phyloP scores from a whole-genome alignment of 495 filamentous ascomycete genomes.

The Bombardia bombarda region DNA sequence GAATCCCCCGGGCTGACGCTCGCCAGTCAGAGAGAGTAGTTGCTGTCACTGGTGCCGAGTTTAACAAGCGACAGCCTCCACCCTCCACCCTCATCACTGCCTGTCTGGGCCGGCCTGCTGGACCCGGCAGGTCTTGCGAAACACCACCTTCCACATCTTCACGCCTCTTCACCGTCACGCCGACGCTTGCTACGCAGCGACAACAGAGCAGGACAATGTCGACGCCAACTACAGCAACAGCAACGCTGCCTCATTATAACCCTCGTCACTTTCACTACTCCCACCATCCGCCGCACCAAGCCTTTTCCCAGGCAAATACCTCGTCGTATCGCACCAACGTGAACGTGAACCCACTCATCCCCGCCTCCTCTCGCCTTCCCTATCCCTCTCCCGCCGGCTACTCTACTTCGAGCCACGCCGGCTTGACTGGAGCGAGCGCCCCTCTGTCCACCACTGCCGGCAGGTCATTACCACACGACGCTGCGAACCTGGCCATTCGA shows the following conservation, averaged over 20 bases:
- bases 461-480: conserved; percentile 22
- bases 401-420: conserved; percentile 24
- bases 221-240: conserved; percentile 74
- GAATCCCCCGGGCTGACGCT: not conserved
- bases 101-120: conserved; percentile 1
- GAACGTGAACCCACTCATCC: conserved; percentile 40
- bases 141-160: conserved; percentile 2
- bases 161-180: conserved; percentile 7
- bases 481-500: conserved; percentile 15
- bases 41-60: conserved; percentile 9
- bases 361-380: conserved; percentile 42
- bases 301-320: conserved; percentile 25
- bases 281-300: conserved; percentile 59
- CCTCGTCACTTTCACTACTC: conserved; percentile 60
- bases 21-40: conserved; percentile 1
- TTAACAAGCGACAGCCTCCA: conserved; percentile 12
- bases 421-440: conserved; percentile 28
- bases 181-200: conserved; percentile 12
- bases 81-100: not conserved
- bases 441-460: conserved; percentile 22
- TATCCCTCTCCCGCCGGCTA: conserved; percentile 29
- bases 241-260: conserved; percentile 56
- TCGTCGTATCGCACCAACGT: conserved; percentile 47
- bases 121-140: conserved; percentile 2
- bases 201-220: conserved; percentile 52